phyloP scores from a whole-genome alignment of 768 basidiomycete genomes.

The Mycena filopes region DNA sequence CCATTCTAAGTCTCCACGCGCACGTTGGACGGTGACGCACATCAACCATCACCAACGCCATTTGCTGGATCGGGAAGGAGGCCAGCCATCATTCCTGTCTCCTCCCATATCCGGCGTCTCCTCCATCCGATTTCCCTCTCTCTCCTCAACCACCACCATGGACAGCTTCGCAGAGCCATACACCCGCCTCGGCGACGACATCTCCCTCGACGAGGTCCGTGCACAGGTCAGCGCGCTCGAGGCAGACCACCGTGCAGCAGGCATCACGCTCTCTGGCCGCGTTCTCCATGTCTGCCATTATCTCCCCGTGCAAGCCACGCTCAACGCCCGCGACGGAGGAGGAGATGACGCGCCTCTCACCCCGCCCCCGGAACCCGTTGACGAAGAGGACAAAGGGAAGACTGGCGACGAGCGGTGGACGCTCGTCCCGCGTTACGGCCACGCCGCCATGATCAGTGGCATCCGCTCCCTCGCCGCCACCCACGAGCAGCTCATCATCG shows the following conservation, averaged over 20 bases:
- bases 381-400: constrained; percentile 36
- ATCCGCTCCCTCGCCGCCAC: constrained; percentile 85
- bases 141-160: too few species aligned
- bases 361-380: constrained; percentile 68
- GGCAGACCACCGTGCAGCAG: constrained; percentile 73
- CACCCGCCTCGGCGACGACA: constrained; percentile 70
- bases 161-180: constrained; percentile 82
- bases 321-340: constrained; percentile 61
- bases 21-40: too few species aligned
- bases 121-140: too few species aligned
- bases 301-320: constrained; percentile 80
- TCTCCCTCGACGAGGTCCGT: constrained; percentile 79
- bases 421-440: constrained; percentile 83
- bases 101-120: too few species aligned
- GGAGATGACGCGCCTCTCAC: constrained; percentile 75
- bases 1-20: too few species aligned
- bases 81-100: too few species aligned
- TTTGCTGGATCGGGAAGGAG: too few species aligned
- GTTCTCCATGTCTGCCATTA: constrained; percentile 95
- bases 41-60: too few species aligned
- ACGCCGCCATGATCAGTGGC: constrained; percentile 95
- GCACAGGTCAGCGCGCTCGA: constrained; percentile 79
- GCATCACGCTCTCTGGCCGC: constrained; percentile 82
- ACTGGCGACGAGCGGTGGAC: constrained; percentile 65
- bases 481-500: constrained; percentile 92